Evolutionary conservation across 306 rosid species (phyloP).

Genomic region (Malus asiatica): DNA sequence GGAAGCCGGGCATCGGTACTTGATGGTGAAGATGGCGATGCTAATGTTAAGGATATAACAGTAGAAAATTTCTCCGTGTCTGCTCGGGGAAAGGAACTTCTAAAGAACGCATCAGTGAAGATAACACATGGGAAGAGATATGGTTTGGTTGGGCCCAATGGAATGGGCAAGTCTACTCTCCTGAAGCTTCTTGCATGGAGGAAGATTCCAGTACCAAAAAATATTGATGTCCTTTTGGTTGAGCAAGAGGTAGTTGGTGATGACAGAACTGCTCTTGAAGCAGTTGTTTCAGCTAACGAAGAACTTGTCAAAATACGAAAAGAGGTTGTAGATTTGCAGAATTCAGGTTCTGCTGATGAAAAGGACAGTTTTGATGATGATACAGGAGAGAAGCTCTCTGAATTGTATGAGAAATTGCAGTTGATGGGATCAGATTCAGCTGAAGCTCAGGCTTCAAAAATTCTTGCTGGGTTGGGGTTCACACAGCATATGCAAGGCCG

Average conservation of each 20-base stretch:
- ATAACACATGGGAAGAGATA: constrained; percentile 63
- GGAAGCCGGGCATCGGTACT: constrained; percentile 55
- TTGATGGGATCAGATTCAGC: constrained; percentile 67
- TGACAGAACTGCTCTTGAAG: constrained; percentile 56
- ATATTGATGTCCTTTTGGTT: constrained; percentile 77
- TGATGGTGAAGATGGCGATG: constrained; percentile 53
- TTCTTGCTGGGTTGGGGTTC: constrained; percentile 79
- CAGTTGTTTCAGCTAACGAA: constrained; percentile 71
- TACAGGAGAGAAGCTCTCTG: constrained; percentile 60
- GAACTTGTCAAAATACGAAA: constrained; percentile 53
- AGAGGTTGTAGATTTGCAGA: constrained; percentile 56
- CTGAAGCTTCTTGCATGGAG: constrained; percentile 85
- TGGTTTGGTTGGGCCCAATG: constrained; percentile 69
- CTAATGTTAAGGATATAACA: constrained; percentile 42
- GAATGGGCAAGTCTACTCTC: constrained; percentile 71
- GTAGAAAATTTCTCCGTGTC: constrained; percentile 32
- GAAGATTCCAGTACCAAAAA: constrained; percentile 78
- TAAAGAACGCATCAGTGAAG: constrained; percentile 45
- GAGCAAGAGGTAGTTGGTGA: constrained; percentile 80
- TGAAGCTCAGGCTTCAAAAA: constrained; percentile 68
- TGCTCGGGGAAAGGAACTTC: constrained; percentile 48
- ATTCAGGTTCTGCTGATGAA: constrained; percentile 39
- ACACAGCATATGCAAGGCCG: constrained; percentile 67
- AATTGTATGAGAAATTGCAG: constrained; percentile 50
- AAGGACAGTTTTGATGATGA: constrained; percentile 38